Conservation (phyloP, 768 basidiomycete genomes). For the Cystofilobasidium bisporidii region DNA sequence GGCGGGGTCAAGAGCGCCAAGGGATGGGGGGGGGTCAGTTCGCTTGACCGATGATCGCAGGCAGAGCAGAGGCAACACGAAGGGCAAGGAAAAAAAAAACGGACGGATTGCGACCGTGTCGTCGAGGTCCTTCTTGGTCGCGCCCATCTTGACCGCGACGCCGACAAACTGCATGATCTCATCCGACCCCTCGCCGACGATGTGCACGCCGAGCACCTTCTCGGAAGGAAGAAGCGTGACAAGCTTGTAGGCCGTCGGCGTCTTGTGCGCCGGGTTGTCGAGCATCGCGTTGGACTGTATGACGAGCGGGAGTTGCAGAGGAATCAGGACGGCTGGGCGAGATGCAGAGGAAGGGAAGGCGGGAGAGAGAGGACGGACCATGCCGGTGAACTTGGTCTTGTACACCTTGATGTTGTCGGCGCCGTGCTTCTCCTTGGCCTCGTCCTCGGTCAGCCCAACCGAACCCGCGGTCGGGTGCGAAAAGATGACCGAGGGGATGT, state of each 20-base stretch:
- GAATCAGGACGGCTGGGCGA: constrained; percentile 71
- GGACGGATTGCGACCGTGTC: constrained; percentile 93
- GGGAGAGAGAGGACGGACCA: constrained; percentile 1
- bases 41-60: not conserved
- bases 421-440: constrained; percentile 81
- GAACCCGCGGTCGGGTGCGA: constrained; percentile 88
- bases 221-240: constrained; percentile 79
- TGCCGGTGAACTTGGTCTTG: constrained; percentile 43
- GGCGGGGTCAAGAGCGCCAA: not conserved
- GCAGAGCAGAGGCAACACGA: not conserved
- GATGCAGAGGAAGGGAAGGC: not conserved
- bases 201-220: constrained; percentile 89
- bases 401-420: constrained; percentile 77
- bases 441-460: constrained; percentile 85
- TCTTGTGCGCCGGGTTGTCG: constrained; percentile 71
- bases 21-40: not conserved
- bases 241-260: constrained; percentile 89
- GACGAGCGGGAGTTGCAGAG: constrained; percentile 58
- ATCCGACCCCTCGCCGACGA: constrained; percentile 83
- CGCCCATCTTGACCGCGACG: constrained; percentile 95
- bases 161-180: constrained; percentile 71
- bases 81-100: constrained; percentile 15
- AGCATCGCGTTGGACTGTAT: constrained; percentile 56
- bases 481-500: constrained; percentile 53
- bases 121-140: constrained; percentile 67